Conservation (phyloP, 2,329 filamentous ascomycete species). For the Volutella citrinella region DNA sequence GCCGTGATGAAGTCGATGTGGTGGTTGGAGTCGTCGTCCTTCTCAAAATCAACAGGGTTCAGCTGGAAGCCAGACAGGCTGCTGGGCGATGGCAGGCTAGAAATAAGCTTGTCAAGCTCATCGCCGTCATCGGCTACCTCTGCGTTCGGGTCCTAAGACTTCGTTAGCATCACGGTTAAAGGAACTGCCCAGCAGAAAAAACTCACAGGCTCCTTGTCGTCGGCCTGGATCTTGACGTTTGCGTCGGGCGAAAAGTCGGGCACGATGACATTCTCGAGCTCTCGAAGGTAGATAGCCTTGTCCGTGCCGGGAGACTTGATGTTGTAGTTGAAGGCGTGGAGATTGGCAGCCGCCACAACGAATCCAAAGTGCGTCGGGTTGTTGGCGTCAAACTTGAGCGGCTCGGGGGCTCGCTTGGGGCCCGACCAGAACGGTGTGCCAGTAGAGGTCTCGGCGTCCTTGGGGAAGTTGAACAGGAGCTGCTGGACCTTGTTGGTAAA, state of each 20-base stretch:
- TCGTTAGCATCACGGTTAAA: background rate
- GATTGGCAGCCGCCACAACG: constrained; percentile 80
- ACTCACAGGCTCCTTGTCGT: constrained; percentile 82
- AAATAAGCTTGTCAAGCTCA: constrained; percentile 71
- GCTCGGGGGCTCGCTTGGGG: constrained; percentile 91
- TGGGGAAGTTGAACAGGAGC: constrained; percentile 94
- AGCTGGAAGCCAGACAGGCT: constrained; percentile 85
- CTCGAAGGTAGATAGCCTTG: constrained; percentile 70
- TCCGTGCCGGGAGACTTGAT: constrained; percentile 77
- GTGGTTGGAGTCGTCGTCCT: constrained; percentile 96
- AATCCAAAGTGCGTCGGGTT: constrained; percentile 88
- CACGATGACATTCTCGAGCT: constrained; percentile 89
- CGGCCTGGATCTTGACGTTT: constrained; percentile 92
- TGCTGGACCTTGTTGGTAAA: constrained; percentile 97
- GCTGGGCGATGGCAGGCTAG: constrained; percentile 73
- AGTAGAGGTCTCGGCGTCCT: constrained; percentile 82
- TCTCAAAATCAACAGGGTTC: constrained; percentile 92
- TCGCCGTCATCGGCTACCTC: constrained; percentile 66
- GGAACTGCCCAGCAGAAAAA: too few relatives aligned
- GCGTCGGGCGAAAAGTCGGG: constrained; percentile 91
- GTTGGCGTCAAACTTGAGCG: constrained; percentile 81
- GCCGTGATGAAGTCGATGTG: constrained; percentile 99
- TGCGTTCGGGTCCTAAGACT: constrained; percentile 72
- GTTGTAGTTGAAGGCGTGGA: constrained; percentile 97
- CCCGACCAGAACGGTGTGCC: constrained; percentile 97